Evolutionary conservation across 768 basidiomycete species (phyloP), one percentile per base, ranked within the genome.

Genomic region (Amanita phalloides): DNA sequence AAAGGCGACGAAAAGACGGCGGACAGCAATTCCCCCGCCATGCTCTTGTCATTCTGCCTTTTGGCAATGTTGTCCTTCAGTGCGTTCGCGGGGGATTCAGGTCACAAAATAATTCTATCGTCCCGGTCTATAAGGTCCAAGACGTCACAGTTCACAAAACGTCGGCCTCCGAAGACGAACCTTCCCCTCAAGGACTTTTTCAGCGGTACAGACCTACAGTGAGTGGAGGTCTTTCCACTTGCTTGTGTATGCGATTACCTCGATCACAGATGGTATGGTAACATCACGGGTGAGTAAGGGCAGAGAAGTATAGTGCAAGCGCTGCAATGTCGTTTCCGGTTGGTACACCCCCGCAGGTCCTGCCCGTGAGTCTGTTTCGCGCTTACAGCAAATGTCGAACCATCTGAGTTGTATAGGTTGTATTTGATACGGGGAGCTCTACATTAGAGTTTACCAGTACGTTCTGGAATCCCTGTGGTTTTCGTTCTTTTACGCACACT

Each of bases 131-230:
- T 55, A 17, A 58, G 64, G 20, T 53, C 51, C 41, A 60, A 59
- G 14, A 30, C 54, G 26, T 55, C 55, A 33, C 42, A 60, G 3
- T 32, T 32, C 10, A 10, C 14, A 48, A 66, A 66, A 50, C 64
- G 66, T 28, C 66, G 72, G 52, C 68, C 66, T n/a, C 57, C 64
- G 25, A 68, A 76, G 6, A 58, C 66, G 23, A 68, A 64, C 14
- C 63, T 74, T 35, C 75, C 75, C 42, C 62, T 81, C 13, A 67
- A 66, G 9, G 76, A 79, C 63, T 77, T 75, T 60, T 79, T 78
- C 65, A 55, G 68, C 43, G 77, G 77, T 36, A 79, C 78, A 35
- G 79, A 81, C 59, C 68, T 79, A n/a, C 78, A 79, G 75, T 79
- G 53, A 59, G 69, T 54, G 44, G 33, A 26, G 30, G 5, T 49